These are phyloP conservation scores for Volvariella surrecta DNA, from an alignment of 1,284 basidiomycete species.

Conservation along the genomic window DNA sequence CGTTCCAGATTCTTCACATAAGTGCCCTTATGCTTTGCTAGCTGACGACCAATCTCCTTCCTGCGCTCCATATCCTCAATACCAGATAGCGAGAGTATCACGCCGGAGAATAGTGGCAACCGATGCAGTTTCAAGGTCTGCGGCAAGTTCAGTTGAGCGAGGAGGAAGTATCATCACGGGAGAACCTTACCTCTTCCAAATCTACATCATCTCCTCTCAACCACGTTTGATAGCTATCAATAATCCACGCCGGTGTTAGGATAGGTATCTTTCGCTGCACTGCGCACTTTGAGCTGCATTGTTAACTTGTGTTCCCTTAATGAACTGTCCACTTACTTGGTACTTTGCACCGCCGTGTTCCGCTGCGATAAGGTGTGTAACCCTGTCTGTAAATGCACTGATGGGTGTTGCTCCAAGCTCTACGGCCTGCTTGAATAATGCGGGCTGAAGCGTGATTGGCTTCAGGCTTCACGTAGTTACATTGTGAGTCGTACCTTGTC, in stretches of 20 bases:
- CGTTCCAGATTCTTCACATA: constrained; percentile 58
- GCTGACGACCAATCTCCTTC: constrained; percentile 45
- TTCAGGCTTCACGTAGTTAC: background rate
- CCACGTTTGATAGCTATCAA: constrained; percentile 64
- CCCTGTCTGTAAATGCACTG: constrained; percentile 66
- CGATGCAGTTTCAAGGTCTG: constrained; percentile 49
- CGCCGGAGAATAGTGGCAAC: constrained; percentile 56
- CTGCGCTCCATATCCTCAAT: constrained; percentile 45
- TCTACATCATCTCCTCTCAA: constrained; percentile 69
- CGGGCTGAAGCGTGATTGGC: constrained; percentile 32
- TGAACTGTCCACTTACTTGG: constrained; percentile 28
- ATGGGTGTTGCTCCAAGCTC: constrained; percentile 66
- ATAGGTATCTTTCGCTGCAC: constrained; percentile 68
- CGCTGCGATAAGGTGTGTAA: constrained; percentile 72
- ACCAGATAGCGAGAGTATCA: constrained; percentile 62
- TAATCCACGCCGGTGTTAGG: constrained; percentile 64
- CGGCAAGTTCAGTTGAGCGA: constrained; percentile 1
- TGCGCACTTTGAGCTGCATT: constrained; percentile 45
- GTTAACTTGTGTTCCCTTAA: constrained; percentile 3
- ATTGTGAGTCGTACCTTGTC: constrained; percentile 57
- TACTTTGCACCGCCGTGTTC: constrained; percentile 75
- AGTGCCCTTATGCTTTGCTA: constrained; percentile 44
- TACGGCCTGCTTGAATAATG: constrained; percentile 62
- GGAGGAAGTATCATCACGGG: background rate
- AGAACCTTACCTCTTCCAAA: constrained; percentile 26